phyloP scores from a whole-genome alignment of 2,329 filamentous ascomycete genomes.

The Clonostachys byssicola region DNA sequence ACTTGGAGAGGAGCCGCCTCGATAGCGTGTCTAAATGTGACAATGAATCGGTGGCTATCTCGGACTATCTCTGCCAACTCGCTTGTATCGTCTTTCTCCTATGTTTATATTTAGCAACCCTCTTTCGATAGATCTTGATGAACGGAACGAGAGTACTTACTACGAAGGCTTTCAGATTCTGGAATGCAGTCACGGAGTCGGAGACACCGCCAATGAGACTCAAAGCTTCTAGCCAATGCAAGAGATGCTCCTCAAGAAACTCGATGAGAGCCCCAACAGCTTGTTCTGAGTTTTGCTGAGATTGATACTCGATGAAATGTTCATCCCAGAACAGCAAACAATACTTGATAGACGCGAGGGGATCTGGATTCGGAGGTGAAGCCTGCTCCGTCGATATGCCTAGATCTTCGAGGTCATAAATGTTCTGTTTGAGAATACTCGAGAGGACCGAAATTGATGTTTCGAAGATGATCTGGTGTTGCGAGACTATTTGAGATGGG shows the following conservation, averaged over 20 bases:
- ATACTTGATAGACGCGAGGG: constrained; percentile 8
- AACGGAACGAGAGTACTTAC: too few species aligned
- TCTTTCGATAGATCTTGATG: too few species aligned
- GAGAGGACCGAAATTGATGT: constrained; percentile 23
- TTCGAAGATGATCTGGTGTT: constrained; percentile 22
- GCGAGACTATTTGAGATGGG: constrained; percentile 1
- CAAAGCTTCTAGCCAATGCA: constrained; percentile 39
- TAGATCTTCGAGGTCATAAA: constrained; percentile 20
- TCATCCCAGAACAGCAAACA: constrained; percentile 10
- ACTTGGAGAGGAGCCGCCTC: constrained; percentile 19
- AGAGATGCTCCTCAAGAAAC: constrained; percentile 25
- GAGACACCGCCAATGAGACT: constrained; percentile 13
- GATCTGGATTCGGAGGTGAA: constrained; percentile 6
- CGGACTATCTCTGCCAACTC: constrained; percentile 8
- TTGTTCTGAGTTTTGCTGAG: too few species aligned
- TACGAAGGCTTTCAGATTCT: too few species aligned
- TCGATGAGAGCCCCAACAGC: too few species aligned
- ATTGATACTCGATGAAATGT: constrained; percentile 4
- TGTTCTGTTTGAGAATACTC: constrained; percentile 23
- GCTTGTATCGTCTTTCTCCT: too few species aligned
- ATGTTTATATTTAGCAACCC: too few species aligned
- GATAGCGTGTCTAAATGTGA: constrained; percentile 13
- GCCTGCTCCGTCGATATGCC: constrained; percentile 5
- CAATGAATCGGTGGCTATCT: constrained; percentile 22
- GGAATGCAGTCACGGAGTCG: too few species aligned